These are phyloP conservation scores for Carnegiea gigantea DNA, from an alignment of 179 eudicot species.

Conservation along the genomic window DNA sequence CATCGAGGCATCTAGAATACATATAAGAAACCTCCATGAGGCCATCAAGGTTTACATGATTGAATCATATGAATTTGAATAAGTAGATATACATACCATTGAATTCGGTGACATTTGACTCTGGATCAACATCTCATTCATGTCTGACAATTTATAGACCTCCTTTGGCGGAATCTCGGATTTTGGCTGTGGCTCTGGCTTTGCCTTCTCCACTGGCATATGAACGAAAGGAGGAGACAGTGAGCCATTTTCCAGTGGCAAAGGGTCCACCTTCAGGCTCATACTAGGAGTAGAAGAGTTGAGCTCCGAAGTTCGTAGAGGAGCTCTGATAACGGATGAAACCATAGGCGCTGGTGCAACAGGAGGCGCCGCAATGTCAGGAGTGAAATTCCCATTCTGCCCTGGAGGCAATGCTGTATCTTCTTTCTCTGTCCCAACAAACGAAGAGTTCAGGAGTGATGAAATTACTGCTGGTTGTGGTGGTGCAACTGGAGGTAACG, in stretches of 20 bases:
- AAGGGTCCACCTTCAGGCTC: constrained; percentile 13
- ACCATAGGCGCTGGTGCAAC: constrained; percentile 24
- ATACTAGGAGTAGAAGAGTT: constrained; percentile 14
- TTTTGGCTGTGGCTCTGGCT: constrained; percentile 2
- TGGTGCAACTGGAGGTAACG: constrained; percentile 26
- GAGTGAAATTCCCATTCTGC: neutral
- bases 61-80: neutral
- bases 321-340: constrained; percentile 13
- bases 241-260: constrained; percentile 16
- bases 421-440: neutral
- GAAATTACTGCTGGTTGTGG: constrained; percentile 12
- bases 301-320: constrained; percentile 2
- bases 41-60: neutral
- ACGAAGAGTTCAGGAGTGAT: neutral
- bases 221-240: constrained; percentile 8
- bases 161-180: constrained; percentile 24
- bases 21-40: neutral
- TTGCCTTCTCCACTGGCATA: constrained; percentile 15
- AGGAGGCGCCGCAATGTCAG: constrained; percentile 3
- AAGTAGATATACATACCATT: constrained; percentile 40
- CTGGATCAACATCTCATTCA: constrained; percentile 54
- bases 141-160: constrained; percentile 56
- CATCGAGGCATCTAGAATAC: constrained; percentile 52
- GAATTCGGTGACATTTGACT: constrained; percentile 41
- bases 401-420: neutral